Evolutionary conservation across 768 basidiomycete genomes (phyloP).

Genomic region (Lentinula detonsa): DNA sequence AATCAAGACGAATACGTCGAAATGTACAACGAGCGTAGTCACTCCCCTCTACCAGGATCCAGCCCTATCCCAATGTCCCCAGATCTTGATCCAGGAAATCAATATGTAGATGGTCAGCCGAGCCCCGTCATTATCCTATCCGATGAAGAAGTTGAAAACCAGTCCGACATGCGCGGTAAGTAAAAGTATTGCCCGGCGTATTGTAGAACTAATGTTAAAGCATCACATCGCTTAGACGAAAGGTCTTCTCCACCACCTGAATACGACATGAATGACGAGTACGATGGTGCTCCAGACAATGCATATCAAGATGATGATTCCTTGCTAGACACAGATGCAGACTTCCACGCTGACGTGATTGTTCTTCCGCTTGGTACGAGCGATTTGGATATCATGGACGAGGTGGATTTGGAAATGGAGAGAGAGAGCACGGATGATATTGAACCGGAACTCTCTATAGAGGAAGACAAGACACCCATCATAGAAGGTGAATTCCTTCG

Average conservation of each 20-base stretch:
- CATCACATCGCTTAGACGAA: not conserved
- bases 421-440: not conserved
- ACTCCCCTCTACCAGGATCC: not conserved
- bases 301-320: constrained; percentile 1
- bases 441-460: not conserved
- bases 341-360: constrained; percentile 5
- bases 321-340: constrained; percentile 13
- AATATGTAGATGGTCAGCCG: not conserved
- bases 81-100: not conserved
- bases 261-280: not conserved
- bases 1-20: not conserved
- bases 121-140: not conserved
- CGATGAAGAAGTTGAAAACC: not conserved
- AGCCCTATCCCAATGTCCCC: not conserved
- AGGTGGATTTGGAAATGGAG: not conserved
- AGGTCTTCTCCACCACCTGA: not conserved
- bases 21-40: not conserved
- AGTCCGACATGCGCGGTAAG: not conserved
- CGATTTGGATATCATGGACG: constrained; percentile 14
- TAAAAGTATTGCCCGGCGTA: not conserved
- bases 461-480: not conserved
- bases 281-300: not conserved
- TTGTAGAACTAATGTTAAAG: not conserved
- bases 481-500: not conserved
- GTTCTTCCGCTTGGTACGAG: constrained; percentile 20